Evolutionary conservation across 1,284 basidiomycete genomes (phyloP), one percentile per base, ranked within the genome.

Genomic region (Cutaneotrichosporon cutaneum): DNA sequence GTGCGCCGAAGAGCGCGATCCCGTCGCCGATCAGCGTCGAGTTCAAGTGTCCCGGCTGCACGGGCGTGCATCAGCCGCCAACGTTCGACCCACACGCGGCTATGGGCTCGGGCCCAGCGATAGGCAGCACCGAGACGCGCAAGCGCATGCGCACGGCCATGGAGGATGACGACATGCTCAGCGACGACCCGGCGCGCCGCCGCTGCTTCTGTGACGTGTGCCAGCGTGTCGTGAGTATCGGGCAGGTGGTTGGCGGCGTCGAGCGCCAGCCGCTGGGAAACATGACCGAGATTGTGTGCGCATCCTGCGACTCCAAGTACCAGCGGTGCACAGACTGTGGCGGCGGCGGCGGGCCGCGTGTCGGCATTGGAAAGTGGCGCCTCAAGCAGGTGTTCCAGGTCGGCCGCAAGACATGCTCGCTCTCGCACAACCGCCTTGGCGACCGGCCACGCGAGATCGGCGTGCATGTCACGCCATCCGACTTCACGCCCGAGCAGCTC

Each of bases 341-440:
- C 26, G 80, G 78, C 3, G 79, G 80, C 11, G 79, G 80, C 26
- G 80, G 80, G 3, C 68, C 74, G 3, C 63, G 77, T n/a, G 67
- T 77, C 8, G 80, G 81, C 1, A 80, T 81, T 26, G 81, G 81
- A 6, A 82, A 81, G 69, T 82, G 81, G 81, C 69, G 81, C 14
- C 75, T 76, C 55, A 81, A 81, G 65, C 77, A 82, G 63, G 75
- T 82, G 32, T 82, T 82, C 69, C 75, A 75, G 45, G 72, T 71
- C 4, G 78, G 77, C 4, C 70, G 80, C 30, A 80, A 81, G 66
- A 82, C 81, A 10, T 82, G 81, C 64, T 70, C 71, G 21, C 67
- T 82, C 8, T 75, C 74, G 10, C 81, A 82, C 59, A 75, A 63
- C 30, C 77, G 77, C 33, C 62, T 79, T n/a, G 77, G 77, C 5